Percentiles rank a stretch among this genome's conserved stretches.
These are phyloP conservation scores for Stachybotrys chartarum DNA, from an alignment of 2,329 filamentous ascomycete species.

Conservation along the genomic window DNA sequence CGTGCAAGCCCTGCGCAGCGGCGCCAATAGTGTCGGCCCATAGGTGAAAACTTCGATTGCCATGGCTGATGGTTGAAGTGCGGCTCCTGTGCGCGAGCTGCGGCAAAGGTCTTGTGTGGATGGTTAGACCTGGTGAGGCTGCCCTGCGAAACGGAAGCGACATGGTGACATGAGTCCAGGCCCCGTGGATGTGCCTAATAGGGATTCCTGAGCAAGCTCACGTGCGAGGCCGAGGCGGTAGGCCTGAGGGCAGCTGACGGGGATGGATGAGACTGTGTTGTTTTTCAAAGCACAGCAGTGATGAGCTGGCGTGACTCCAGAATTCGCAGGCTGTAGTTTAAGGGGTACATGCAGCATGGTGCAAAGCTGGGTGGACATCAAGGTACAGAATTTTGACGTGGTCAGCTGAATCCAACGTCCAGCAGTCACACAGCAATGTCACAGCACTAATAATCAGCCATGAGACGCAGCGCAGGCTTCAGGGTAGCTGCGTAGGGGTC, in stretches of 20 bases:
- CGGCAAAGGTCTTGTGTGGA: neutral
- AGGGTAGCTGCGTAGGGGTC: too few relatives aligned
- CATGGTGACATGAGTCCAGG: neutral
- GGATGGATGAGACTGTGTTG: too few relatives aligned
- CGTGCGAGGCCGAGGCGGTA: neutral
- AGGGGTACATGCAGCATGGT: too few relatives aligned
- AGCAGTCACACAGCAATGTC: neutral
- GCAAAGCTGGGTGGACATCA: too few relatives aligned
- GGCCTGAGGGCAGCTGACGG: neutral
- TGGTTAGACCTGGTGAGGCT: neutral
- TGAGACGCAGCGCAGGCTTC: too few relatives aligned
- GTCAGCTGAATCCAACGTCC: neutral
- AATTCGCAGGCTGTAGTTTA: too few relatives aligned
- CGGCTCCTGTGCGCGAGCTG: neutral
- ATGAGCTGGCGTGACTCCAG: too few relatives aligned
- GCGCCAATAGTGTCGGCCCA: slow-evolving; percentile 25
- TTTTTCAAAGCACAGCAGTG: too few relatives aligned
- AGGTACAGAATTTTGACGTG: neutral
- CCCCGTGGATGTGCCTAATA: neutral
- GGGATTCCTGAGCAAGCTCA: neutral
- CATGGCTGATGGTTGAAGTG: neutral
- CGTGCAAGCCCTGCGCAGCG: slow-evolving; percentile 35
- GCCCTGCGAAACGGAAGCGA: slow-evolving; percentile 1
- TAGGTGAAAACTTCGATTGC: slow-evolving; percentile 25
- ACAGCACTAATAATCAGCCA: neutral